Evolutionary conservation across 768 basidiomycete genomes (phyloP).

Genomic region (Mycena vitilis): DNA sequence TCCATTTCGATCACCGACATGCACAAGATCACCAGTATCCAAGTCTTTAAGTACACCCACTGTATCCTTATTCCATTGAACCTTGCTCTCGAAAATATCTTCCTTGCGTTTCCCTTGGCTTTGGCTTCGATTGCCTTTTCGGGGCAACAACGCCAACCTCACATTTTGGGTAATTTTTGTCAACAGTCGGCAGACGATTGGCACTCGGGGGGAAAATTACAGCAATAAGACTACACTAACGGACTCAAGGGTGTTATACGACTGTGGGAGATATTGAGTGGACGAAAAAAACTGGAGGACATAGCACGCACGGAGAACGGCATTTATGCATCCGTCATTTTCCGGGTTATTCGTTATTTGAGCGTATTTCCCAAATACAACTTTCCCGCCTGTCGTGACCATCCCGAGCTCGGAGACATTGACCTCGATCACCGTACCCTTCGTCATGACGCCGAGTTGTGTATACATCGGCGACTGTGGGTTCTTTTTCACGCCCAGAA

Average conservation of each 20-base stretch:
- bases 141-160: conserved; percentile 6
- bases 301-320: conserved; percentile 81
- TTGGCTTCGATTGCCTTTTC: background rate
- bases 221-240: conserved; percentile 24
- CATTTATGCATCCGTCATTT: conserved; percentile 97
- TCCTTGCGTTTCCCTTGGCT: background rate
- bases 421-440: conserved; percentile 98
- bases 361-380: conserved; percentile 93
- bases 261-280: conserved; percentile 14
- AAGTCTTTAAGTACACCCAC: background rate
- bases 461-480: conserved; percentile 99
- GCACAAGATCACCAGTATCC: conserved; percentile 1
- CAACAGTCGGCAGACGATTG: conserved; percentile 7
- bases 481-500: conserved; percentile 98
- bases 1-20: background rate
- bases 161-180: conserved; percentile 10
- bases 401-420: conserved; percentile 99
- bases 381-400: conserved; percentile 97
- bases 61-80: conserved; percentile 1
- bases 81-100: background rate
- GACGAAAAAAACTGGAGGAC: background rate
- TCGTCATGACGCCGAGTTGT: conserved; percentile 95
- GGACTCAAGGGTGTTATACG: conserved; percentile 21
- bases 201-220: background rate
- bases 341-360: conserved; percentile 96